Evolutionary conservation across 768 basidiomycete genomes (phyloP).

Genomic region (Boletus speciosus): DNA sequence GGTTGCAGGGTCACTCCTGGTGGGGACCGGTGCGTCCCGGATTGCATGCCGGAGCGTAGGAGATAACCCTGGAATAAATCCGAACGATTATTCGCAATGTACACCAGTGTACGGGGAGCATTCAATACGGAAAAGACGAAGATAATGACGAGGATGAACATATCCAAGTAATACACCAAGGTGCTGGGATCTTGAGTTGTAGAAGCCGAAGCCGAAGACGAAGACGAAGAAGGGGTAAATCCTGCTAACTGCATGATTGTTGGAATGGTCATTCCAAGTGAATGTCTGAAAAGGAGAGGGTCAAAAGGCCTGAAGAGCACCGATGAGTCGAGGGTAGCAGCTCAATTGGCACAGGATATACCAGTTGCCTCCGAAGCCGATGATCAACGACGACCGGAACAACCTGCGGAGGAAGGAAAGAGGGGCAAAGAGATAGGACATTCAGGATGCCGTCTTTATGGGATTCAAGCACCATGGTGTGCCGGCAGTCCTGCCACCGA

Average conservation of each 20-base stretch:
- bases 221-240: background rate
- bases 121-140: conserved; percentile 39
- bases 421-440: background rate
- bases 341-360: background rate
- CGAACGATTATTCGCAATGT: conserved; percentile 42
- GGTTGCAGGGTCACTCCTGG: background rate
- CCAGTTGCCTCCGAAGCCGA: background rate
- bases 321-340: background rate
- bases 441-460: background rate
- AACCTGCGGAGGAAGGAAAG: background rate
- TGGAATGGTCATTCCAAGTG: background rate
- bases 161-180: conserved; percentile 37
- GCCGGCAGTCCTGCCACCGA: background rate
- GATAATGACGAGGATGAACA: conserved; percentile 42
- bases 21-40: background rate
- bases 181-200: background rate
- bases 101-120: conserved; percentile 47
- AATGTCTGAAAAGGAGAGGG: background rate
- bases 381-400: background rate
- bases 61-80: conserved; percentile 51
- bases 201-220: background rate
- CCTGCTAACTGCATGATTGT: conserved; percentile 8
- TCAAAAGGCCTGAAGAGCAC: background rate
- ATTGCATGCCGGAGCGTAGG: conserved; percentile 28
- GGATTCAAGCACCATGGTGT: background rate